Evolutionary conservation across 768 basidiomycete genomes (phyloP).

Genomic region (Leccinellum albellum): DNA sequence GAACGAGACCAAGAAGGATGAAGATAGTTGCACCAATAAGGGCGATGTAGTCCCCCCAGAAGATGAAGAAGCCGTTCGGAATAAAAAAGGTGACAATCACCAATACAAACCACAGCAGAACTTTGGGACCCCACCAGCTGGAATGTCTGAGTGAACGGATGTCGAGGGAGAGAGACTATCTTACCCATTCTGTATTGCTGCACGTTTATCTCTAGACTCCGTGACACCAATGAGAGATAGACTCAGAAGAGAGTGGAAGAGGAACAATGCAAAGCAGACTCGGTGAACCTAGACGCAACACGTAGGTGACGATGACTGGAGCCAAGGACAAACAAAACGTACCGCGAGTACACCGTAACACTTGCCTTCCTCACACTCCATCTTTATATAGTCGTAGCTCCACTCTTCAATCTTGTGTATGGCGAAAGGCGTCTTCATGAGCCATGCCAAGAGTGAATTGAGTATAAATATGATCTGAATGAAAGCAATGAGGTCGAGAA

Average conservation of each 20-base stretch:
- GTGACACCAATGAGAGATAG: slow-evolving; percentile 78
- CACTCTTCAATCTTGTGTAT: slow-evolving; percentile 86
- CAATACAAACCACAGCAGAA: slow-evolving; percentile 83
- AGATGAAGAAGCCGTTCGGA: slow-evolving; percentile 96
- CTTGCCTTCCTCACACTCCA: slow-evolving; percentile 89
- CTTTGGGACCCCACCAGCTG: slow-evolving; percentile 99
- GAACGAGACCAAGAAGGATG: slow-evolving; percentile 94
- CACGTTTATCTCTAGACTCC: slow-evolving; percentile 88
- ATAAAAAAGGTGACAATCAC: slow-evolving; percentile 86
- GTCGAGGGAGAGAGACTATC: slow-evolving; percentile 13
- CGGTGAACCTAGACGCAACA: slow-evolving; percentile 68
- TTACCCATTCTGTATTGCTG: slow-evolving; percentile 95
- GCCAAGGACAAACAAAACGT: slow-evolving; percentile 26
- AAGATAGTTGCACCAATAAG: slow-evolving; percentile 91
- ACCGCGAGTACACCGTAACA: slow-evolving; percentile 97
- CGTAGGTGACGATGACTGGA: slow-evolving; percentile 3
- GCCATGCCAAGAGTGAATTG: slow-evolving; percentile 94
- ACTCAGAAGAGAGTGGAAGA: slow-evolving; percentile 85
- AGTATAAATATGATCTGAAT: slow-evolving; percentile 87
- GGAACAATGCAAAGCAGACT: slow-evolving; percentile 89
- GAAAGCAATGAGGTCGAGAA: neutral
- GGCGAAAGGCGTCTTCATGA: slow-evolving; percentile 89
- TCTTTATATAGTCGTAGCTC: slow-evolving; percentile 97
- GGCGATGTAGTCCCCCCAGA: slow-evolving; percentile 93
- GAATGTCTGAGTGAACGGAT: slow-evolving; percentile 12